Evolutionary conservation across 176 grass and related monocot species (phyloP).

Genomic region (Eragrostis curvula): DNA sequence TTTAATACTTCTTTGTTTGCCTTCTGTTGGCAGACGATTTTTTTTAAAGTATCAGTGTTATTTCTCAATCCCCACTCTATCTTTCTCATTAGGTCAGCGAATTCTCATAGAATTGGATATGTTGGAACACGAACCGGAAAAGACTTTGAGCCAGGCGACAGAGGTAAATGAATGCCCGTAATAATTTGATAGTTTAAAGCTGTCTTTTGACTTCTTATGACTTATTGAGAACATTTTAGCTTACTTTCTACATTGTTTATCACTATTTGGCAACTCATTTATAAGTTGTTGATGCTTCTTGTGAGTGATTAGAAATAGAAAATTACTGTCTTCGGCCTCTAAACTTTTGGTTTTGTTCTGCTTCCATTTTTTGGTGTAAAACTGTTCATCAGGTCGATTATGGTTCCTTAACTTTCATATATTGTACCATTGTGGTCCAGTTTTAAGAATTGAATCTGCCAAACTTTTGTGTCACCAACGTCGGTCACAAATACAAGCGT

Average conservation of each 20-base stretch:
- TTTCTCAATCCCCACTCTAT: slow-evolving; percentile 9
- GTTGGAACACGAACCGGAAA: slow-evolving; percentile 47
- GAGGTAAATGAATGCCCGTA: slow-evolving; percentile 44
- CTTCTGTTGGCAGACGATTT: not conserved
- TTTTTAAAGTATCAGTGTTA: slow-evolving; percentile 17
- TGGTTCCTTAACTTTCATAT: not conserved
- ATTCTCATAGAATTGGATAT: slow-evolving; percentile 89
- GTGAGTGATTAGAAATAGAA: not conserved
- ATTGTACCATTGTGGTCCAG: not conserved
- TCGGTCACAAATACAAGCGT: too few species aligned
- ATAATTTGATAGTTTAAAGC: not conserved
- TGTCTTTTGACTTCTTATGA: slow-evolving; percentile 20
- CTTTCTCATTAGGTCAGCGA: slow-evolving; percentile 62
- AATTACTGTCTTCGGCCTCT: not conserved
- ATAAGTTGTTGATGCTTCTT: not conserved
- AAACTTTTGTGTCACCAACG: not conserved
- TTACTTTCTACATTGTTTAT: slow-evolving; percentile 4
- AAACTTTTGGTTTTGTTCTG: not conserved
- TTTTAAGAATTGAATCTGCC: not conserved
- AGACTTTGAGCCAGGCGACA: slow-evolving; percentile 38
- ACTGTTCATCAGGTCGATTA: not conserved
- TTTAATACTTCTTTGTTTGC: slow-evolving; percentile 8
- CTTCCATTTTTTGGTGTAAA: not conserved
- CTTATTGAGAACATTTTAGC: slow-evolving; percentile 22
- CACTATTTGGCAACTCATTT: not conserved